Percentiles rank a stretch among this genome's conserved stretches.
phyloP scores from a whole-genome alignment of 2,329 filamentous ascomycete species.

The Diaporthe sp. region DNA sequence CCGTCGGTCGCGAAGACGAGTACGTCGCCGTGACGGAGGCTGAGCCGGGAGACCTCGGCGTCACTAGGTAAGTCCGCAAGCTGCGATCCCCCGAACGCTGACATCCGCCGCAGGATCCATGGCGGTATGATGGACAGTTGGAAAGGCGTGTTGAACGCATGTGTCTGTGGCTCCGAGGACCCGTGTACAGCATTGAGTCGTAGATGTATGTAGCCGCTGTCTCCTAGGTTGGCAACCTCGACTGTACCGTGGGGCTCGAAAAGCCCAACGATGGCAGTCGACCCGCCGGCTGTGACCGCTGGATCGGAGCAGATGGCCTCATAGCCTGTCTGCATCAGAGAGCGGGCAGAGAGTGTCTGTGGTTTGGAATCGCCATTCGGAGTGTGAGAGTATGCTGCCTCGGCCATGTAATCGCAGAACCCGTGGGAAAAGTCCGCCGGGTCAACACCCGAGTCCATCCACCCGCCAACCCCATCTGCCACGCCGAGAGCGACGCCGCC shows the following conservation, averaged over 20 bases:
- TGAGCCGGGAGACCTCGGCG: conserved; percentile 82
- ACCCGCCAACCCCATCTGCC: conserved; percentile 95
- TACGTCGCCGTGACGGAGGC: conserved; percentile 89
- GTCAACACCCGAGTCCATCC: conserved; percentile 92
- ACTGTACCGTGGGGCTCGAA: conserved; percentile 79
- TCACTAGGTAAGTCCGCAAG: conserved; percentile 88
- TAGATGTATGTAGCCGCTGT: conserved; percentile 92
- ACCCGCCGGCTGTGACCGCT: conserved; percentile 83
- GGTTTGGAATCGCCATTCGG: background rate
- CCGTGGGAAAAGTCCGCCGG: conserved; percentile 96
- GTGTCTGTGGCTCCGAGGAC: conserved; percentile 88
- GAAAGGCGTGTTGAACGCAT: conserved; percentile 97
- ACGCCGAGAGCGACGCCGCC: conserved; percentile 86
- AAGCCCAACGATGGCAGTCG: conserved; percentile 91
- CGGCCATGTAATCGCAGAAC: conserved; percentile 93
- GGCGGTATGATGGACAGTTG: conserved; percentile 91
- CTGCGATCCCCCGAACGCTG: conserved; percentile 84
- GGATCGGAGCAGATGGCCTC: conserved; percentile 82
- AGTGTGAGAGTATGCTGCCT: conserved; percentile 73
- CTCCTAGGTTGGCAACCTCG: conserved; percentile 93
- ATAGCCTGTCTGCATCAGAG: conserved; percentile 86
- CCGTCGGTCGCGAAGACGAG: conserved; percentile 95
- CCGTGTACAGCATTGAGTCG: conserved; percentile 87
- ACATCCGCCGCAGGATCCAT: conserved; percentile 81
- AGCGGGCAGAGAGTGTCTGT: conserved; percentile 67